Percentiles rank a stretch among this genome's conserved stretches.
Evolutionary conservation across 73 alveolate genomes (phyloP).

Genomic region (Tetrahymena borealis): DNA sequence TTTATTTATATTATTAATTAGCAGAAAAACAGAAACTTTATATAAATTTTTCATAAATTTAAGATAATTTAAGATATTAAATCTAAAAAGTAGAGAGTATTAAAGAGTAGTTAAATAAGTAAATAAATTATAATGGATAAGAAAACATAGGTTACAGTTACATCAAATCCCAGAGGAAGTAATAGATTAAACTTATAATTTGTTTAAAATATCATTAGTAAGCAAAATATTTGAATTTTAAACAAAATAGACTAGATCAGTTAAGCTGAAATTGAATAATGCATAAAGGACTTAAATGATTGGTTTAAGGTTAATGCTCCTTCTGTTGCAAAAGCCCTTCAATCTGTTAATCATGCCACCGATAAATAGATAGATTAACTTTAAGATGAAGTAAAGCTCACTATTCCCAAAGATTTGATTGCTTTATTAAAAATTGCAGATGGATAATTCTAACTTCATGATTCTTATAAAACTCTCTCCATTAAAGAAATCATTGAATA

Average conservation of each 20-base stretch:
- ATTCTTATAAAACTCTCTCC: not conserved
- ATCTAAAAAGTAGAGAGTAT: no score
- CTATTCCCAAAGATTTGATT: not conserved
- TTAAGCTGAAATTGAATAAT: not conserved
- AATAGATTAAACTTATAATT: not conserved
- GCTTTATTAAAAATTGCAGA: not conserved
- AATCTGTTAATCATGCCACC: not conserved
- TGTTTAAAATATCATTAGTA: not conserved
- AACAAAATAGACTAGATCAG: not conserved
- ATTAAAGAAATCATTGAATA: not conserved
- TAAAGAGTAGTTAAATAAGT: not conserved
- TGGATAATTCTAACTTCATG: not conserved
- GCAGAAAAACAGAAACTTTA: no score
- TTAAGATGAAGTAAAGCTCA: not conserved
- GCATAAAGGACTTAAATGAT: not conserved
- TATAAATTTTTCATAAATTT: no score
- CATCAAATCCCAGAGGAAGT: not conserved
- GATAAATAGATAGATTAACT: not conserved
- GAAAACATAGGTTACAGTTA: not conserved
- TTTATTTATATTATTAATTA: no score
- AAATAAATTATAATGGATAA: not conserved
- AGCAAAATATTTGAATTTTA: no score
- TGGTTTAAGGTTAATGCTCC: not conserved
- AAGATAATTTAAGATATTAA: no score
- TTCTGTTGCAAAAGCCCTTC: not conserved